Base-by-base conservation (phyloP, 257 asterid genomes). In the Nicotiana tabacum region DNA sequence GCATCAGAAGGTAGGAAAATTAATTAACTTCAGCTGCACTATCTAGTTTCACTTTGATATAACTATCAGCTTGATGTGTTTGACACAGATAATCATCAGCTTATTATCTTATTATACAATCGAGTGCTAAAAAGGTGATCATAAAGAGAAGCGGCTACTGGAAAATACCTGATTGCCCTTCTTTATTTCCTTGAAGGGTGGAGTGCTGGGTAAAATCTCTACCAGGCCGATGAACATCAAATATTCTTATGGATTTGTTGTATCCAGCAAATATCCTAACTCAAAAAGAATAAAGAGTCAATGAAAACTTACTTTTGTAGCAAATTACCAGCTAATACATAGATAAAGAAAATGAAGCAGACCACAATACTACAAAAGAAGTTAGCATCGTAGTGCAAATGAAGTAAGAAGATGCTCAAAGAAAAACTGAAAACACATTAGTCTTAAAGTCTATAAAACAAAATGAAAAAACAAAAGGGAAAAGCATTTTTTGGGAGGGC, bases 221-320 rank as follows among this genome's bases (percentile, higher is more conserved):
- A 77, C 99, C 99, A 57, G 99, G 99, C 82, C 98, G 95, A 86
- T 92, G 97, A 77, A 94, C 91, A 39, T 94, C 99, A 82, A 96
- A 96, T 84, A 87, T 85, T 87, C 98, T 89, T 78, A 96, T 83
- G 83, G 88, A 89, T 87, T 91, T 92, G 86, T 94, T 94, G 84
- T 93, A 96, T 56, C 99, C 99, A 51, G 97, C 99, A 83, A 89
- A 94, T 83, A 96, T 92, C 93, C 99, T 94, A 18, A 51, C 53
- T 27, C 16, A n/a, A 15, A 35, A 74, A 76, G 80, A 76, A 76
- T 76, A 39, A 27, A 51, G 80, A 27, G 33, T 48, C 46, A 12
- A 51, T 76, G 80, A 76, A 4, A 24, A 24, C 8, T 72, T 76
- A 13, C 64, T 51, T 16, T 15, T 76, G 3, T 51, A 29, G 9